Evolutionary conservation across 2,329 filamentous ascomycete species (phyloP).

Genomic region (Acephala macrosclerotiorum): DNA sequence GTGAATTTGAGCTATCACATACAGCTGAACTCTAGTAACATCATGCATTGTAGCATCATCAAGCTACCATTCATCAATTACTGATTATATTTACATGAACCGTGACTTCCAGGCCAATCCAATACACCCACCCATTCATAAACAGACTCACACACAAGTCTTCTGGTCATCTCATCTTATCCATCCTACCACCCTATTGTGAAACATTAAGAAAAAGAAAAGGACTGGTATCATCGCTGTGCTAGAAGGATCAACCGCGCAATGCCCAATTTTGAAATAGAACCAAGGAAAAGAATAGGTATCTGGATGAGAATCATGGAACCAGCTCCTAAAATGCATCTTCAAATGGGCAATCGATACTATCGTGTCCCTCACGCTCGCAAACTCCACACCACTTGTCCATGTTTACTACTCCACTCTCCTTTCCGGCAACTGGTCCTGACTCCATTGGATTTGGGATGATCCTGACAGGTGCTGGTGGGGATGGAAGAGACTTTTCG

Average conservation of each 20-base stretch:
- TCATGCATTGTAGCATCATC: background rate
- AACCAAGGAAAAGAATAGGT: conserved; percentile 22
- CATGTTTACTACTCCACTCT: conserved; percentile 78
- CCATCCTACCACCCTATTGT: conserved; percentile 3
- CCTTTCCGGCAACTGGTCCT: conserved; percentile 78
- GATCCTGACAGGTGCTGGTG: conserved; percentile 52
- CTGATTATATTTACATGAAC: conserved; percentile 32
- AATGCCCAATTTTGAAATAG: conserved; percentile 28
- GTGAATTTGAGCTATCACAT: too few relatives aligned
- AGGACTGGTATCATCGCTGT: conserved; percentile 39
- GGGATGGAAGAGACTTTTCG: conserved; percentile 41
- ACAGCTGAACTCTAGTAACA: background rate
- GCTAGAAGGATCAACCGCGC: conserved; percentile 26
- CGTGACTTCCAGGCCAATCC: conserved; percentile 16
- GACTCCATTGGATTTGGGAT: conserved; percentile 69
- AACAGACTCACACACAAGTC: conserved; percentile 3
- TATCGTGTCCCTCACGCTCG: conserved; percentile 95
- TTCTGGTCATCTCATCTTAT: conserved; percentile 7
- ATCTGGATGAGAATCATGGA: background rate
- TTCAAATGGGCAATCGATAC: conserved; percentile 92
- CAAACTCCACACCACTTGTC: conserved; percentile 97
- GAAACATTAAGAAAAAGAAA: conserved; percentile 9
- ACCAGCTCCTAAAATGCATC: conserved; percentile 67
- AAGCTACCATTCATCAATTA: conserved; percentile 16
- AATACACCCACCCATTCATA: background rate